These are phyloP conservation scores for Amniculicola lignicola DNA, from an alignment of 495 filamentous ascomycete genomes.

Conservation along the genomic window DNA sequence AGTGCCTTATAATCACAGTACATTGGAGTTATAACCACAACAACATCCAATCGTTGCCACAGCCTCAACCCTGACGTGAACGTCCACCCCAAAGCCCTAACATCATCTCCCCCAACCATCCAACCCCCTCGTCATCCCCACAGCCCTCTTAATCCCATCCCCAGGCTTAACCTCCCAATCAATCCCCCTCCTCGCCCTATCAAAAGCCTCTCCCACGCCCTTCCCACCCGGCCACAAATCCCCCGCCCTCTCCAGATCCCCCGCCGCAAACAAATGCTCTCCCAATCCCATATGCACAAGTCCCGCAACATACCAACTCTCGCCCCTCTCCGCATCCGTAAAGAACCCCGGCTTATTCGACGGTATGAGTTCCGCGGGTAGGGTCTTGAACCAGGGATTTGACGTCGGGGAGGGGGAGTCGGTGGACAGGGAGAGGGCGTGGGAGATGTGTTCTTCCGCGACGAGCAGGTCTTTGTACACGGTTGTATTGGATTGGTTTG, in stretches of 20 bases:
- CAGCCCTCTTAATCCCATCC: constrained; percentile 5
- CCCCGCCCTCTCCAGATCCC: constrained; percentile 26
- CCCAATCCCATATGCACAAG: constrained; percentile 14
- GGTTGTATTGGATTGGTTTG: background rate
- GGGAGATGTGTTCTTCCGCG: constrained; percentile 8
- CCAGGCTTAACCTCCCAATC: constrained; percentile 22
- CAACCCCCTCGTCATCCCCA: background rate
- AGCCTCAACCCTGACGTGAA: no score
- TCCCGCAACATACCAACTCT: constrained; percentile 9
- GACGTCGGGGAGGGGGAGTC: constrained; percentile 12
- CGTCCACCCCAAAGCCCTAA: no score
- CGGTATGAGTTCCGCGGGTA: constrained; percentile 16
- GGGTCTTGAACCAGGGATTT: constrained; percentile 17
- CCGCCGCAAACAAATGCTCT: constrained; percentile 25
- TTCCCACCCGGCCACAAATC: background rate
- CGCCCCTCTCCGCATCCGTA: constrained; percentile 8
- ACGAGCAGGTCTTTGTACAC: constrained; percentile 8
- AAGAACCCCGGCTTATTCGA: constrained; percentile 14
- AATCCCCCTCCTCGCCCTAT: constrained; percentile 15
- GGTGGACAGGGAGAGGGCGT: constrained; percentile 16
- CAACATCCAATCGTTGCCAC: no score
- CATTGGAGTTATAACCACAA: no score
- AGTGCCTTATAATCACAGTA: no score
- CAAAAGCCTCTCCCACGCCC: constrained; percentile 6
- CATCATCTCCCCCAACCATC: background rate